Percentiles rank a stretch among this genome's conserved stretches.
Conservation (phyloP, 108 stramenopile species). For the Tribonema minus region DNA sequence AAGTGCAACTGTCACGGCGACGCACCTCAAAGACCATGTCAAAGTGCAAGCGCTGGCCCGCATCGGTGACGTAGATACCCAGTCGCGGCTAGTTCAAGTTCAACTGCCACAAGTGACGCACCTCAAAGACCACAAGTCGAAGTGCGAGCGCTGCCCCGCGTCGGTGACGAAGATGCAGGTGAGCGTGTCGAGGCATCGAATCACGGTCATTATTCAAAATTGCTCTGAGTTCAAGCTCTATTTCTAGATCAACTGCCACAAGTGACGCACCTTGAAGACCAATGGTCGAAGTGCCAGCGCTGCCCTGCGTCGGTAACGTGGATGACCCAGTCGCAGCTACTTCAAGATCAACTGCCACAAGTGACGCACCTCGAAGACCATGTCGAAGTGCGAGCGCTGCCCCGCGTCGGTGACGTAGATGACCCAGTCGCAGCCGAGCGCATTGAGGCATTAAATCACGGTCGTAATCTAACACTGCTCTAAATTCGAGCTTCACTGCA, state of each 20-base stretch:
- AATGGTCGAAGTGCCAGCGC: background rate
- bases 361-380: background rate
- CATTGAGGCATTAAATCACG: slow-evolving; percentile 79
- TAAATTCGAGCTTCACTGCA: background rate
- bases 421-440: slow-evolving; percentile 72
- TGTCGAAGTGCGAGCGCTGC: background rate
- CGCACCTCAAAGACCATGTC: background rate
- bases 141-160: slow-evolving; percentile 56
- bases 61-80: slow-evolving; percentile 95
- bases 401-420: slow-evolving; percentile 95
- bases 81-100: slow-evolving; percentile 7
- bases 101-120: background rate
- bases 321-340: slow-evolving; percentile 63
- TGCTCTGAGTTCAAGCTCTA: slow-evolving; percentile 53
- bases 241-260: background rate
- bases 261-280: no score
- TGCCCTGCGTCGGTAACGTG: slow-evolving; percentile 89
- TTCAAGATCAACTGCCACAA: background rate
- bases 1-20: no score
- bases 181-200: slow-evolving; percentile 76
- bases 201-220: slow-evolving; percentile 80
- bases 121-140: no score
- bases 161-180: slow-evolving; percentile 91
- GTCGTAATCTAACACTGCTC: slow-evolving; percentile 72
- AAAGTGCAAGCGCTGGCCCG: slow-evolving; percentile 49